These are phyloP conservation scores for Phytophthora cajani DNA, from an alignment of 352 stramenopile genomes.

Conservation along the genomic window DNA sequence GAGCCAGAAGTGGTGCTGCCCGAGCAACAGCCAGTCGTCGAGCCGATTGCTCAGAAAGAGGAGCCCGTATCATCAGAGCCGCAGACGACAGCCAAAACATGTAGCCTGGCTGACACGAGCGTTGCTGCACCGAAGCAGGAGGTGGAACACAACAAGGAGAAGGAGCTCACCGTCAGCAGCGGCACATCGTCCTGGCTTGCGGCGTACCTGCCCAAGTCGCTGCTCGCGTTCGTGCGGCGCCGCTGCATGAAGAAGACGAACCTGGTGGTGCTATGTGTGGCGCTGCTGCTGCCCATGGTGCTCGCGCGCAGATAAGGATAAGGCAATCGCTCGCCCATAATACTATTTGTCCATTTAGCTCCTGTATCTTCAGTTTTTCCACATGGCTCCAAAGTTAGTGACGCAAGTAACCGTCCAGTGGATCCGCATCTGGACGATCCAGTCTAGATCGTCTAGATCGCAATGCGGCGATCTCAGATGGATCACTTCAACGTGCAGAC, in stretches of 20 bases:
- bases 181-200: constrained; percentile 28
- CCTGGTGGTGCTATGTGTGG: constrained; percentile 44
- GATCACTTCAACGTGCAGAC: constrained; percentile 24
- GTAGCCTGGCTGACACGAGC: background rate
- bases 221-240: constrained; percentile 38
- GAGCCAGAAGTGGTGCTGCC: background rate
- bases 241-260: constrained; percentile 51
- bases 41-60: constrained; percentile 18
- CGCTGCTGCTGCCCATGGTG: constrained; percentile 44
- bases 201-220: constrained; percentile 36
- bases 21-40: constrained; percentile 6
- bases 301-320: constrained; percentile 38
- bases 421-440: constrained; percentile 3
- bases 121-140: constrained; percentile 3
- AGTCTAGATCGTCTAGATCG: background rate
- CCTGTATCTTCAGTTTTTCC: background rate
- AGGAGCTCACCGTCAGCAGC: constrained; percentile 8
- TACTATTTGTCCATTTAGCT: constrained; percentile 22
- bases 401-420: constrained; percentile 9
- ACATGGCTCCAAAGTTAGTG: constrained; percentile 2
- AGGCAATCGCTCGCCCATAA: constrained; percentile 3
- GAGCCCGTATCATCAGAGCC: constrained; percentile 6
- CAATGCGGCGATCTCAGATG: constrained; percentile 13
- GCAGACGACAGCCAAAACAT: background rate
- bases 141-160: constrained; percentile 1